A percentile compares a stretch with the other conserved stretches of the same genome.
phyloP scores from a whole-genome alignment of 768 basidiomycete species.

The Sarcodon aspratus region DNA sequence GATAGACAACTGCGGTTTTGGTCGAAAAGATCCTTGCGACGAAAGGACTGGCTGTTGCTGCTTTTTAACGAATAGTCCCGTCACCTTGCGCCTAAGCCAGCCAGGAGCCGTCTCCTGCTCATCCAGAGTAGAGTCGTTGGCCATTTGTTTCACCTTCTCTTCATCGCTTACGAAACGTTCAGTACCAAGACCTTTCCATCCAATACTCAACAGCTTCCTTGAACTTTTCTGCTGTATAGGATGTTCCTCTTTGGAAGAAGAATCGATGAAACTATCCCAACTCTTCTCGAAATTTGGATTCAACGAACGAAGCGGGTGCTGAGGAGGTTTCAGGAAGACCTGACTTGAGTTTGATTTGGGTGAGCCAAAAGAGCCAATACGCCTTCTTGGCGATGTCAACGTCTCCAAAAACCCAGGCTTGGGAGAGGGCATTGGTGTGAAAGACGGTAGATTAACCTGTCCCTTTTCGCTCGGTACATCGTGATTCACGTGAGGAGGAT shows the following conservation, averaged over 20 bases:
- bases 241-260: slow-evolving; percentile 1
- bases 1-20: slow-evolving; percentile 28
- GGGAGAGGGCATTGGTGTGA: slow-evolving; percentile 37
- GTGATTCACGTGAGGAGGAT: slow-evolving; percentile 12
- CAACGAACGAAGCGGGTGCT: slow-evolving; percentile 10
- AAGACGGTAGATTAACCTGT: slow-evolving; percentile 25
- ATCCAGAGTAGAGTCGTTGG: neutral
- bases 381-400: slow-evolving; percentile 22
- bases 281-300: slow-evolving; percentile 26
- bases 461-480: slow-evolving; percentile 9
- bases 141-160: slow-evolving; percentile 1
- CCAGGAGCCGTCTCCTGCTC: slow-evolving; percentile 9
- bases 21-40: slow-evolving; percentile 7
- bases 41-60: slow-evolving; percentile 5
- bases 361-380: neutral
- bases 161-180: slow-evolving; percentile 14
- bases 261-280: slow-evolving; percentile 33
- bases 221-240: slow-evolving; percentile 15
- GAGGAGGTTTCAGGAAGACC: neutral
- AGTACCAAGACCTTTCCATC: slow-evolving; percentile 25
- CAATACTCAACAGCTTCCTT: slow-evolving; percentile 33
- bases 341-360: neutral
- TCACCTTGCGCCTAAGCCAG: slow-evolving; percentile 3
- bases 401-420: slow-evolving; percentile 16
- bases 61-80: slow-evolving; percentile 14